A percentile compares a stretch with the other conserved stretches of the same genome.
Evolutionary conservation across 2,329 filamentous ascomycete species (phyloP).

Genomic region (Aspergillus terreus): DNA sequence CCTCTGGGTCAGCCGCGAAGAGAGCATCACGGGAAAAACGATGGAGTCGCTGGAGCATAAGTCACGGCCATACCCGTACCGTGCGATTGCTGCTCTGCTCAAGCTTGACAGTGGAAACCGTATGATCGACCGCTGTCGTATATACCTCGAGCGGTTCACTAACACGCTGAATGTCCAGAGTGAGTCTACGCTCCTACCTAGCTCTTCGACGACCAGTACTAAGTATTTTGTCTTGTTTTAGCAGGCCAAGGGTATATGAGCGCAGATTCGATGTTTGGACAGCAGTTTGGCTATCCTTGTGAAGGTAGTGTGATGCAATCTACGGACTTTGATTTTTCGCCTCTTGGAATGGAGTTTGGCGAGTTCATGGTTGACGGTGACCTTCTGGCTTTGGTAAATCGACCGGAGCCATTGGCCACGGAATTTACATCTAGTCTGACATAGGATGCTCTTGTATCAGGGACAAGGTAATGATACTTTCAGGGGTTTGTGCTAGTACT

Average conservation of each 20-base stretch:
- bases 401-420: background rate
- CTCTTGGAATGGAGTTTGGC: constrained; percentile 33
- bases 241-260: background rate
- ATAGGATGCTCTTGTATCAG: background rate
- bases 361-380: constrained; percentile 36
- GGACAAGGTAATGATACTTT: background rate
- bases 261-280: background rate
- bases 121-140: constrained; percentile 27
- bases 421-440: background rate
- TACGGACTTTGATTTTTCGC: constrained; percentile 11
- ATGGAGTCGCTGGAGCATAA: background rate
- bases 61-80: constrained; percentile 12
- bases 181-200: background rate
- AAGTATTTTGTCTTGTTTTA: background rate
- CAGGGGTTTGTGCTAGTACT: background rate
- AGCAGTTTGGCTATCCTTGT: background rate
- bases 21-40: background rate
- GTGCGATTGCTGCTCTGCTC: constrained; percentile 20
- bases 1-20: background rate
- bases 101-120: constrained; percentile 27
- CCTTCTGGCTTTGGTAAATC: background rate
- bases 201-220: background rate
- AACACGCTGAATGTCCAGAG: background rate
- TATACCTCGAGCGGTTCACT: constrained; percentile 24
- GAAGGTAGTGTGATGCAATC: background rate